These are phyloP conservation scores for Komagataella mondaviorum DNA, from an alignment of 805 yeast species.

Conservation along the genomic window DNA sequence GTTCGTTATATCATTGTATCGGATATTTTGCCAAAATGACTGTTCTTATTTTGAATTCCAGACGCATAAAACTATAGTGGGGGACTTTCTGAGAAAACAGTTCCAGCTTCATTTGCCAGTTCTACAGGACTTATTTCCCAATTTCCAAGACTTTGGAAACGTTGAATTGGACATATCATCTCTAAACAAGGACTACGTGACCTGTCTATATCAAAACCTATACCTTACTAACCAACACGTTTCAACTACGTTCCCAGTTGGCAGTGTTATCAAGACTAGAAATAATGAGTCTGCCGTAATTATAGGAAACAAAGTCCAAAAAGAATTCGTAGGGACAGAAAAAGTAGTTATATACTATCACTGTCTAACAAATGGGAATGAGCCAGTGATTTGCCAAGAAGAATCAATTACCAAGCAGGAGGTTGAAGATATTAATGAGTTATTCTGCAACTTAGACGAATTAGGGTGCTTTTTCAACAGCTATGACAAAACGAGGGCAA, in stretches of 20 bases:
- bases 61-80: neutral
- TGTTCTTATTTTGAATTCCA: neutral
- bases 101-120: neutral
- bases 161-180: neutral
- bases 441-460: conserved; percentile 1
- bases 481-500: neutral
- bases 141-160: neutral
- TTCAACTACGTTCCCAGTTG: conserved; percentile 1
- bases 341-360: neutral
- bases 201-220: neutral
- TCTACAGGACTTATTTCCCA: neutral
- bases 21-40: neutral
- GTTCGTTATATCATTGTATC: neutral
- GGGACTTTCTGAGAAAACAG: neutral
- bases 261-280: neutral
- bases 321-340: neutral
- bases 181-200: neutral
- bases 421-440: neutral
- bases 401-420: neutral
- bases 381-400: conserved; percentile 2
- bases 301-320: neutral
- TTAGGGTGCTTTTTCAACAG: conserved; percentile 3
- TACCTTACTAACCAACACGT: neutral
- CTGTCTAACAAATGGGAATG: conserved; percentile 2
- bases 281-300: neutral